Base-by-base conservation (phyloP, 345 rosid species). In the Brassica cretica region DNA sequence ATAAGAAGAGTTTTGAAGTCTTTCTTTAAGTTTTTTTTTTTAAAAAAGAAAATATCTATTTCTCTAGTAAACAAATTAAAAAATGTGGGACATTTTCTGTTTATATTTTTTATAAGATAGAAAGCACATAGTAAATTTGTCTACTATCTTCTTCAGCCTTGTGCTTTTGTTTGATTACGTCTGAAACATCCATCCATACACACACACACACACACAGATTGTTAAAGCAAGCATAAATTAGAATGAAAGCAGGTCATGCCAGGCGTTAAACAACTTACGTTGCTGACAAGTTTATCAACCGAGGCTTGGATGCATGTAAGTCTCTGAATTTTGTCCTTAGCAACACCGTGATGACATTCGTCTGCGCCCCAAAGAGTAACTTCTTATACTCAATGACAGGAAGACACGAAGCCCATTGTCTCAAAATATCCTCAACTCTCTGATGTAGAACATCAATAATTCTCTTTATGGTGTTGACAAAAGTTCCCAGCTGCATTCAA, bases 301-400 rank as follows among this genome's bases (percentile, higher is more conserved):
- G 83, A 86, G n/a, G 98, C 99, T 72, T 19, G 21, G 21, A 19
- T 91, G 98, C 91, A 91, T 80, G 84, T 91, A 19, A 92, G 78
- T 86, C 92, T 82, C 93, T 95, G 86, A 91, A 92, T 83, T 92
- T 92, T 63, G 99, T 95, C 78, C 95, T 91, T 76, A 92, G 83
- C 72, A 92, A 80, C 68, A 95, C 99, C 0, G 94, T 89, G 76
- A 89, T 85, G 76, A 87, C 97, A 82, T 89, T 95, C 96, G 90
- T 92, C 84, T 92, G 96, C 73, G 92, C 99, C 21, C 98, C 99
- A 21, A 88, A 89, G 25, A 79, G 81, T 10, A 84, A 86, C 82
- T 88, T 92, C 79, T 78, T 95, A 49, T 95, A 96, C 81, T 94
- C 94, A 24, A 78, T 39, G 24, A 84, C 79, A 25, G 97, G 99